A percentile compares a stretch with the other conserved stretches of the same genome.
Evolutionary conservation across 1,139 yeast genomes (phyloP).

Genomic region (Debaryomyces sp.): DNA sequence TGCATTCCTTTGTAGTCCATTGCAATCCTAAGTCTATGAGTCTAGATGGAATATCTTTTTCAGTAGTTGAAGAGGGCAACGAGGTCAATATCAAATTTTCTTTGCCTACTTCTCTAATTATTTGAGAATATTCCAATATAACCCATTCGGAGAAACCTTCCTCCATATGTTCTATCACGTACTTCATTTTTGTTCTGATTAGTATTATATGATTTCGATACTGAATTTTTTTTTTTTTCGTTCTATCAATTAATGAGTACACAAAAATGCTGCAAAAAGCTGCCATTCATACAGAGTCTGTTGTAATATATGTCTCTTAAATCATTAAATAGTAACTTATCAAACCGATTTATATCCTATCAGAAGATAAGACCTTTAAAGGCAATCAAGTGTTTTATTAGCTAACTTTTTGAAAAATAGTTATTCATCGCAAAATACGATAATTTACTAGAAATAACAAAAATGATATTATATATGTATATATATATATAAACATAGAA

Average conservation of each 20-base stretch:
- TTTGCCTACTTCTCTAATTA: conserved; percentile 78
- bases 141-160: conserved; percentile 98
- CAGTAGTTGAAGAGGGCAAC: conserved; percentile 64
- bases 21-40: conserved; percentile 67
- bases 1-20: conserved; percentile 81
- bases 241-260: not conserved
- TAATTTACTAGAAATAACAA: not conserved
- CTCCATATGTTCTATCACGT: conserved; percentile 97
- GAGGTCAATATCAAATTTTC: conserved; percentile 79
- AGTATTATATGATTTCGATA: not conserved
- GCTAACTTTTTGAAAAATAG: not conserved
- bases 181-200: conserved; percentile 59
- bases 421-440: not conserved
- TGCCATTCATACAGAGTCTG: not conserved
- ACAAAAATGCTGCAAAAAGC: conserved; percentile 1
- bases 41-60: conserved; percentile 63
- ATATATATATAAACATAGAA: not conserved
- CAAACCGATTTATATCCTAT: not conserved
- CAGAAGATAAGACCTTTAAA: too few species aligned
- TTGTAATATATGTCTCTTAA: not conserved
- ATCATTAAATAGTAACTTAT: not conserved
- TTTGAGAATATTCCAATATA: conserved; percentile 78
- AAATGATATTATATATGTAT: not conserved
- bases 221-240: not conserved
- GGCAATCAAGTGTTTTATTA: too few species aligned